Conservation (phyloP, 306 rosid genomes). For the Boehmeria nivea region DNA sequence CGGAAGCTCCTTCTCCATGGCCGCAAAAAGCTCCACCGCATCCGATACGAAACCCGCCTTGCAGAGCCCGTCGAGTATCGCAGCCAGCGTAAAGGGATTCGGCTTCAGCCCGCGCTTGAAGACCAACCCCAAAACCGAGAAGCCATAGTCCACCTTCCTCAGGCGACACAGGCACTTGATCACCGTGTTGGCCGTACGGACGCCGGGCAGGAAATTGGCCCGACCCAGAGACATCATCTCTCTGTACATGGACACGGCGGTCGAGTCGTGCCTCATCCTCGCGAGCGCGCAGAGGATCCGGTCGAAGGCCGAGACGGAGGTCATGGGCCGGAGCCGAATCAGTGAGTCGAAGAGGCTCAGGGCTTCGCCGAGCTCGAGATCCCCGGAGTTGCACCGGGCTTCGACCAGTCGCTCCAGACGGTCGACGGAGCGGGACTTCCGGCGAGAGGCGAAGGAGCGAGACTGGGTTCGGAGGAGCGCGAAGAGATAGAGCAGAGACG, state of each 20-base stretch:
- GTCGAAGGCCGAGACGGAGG: slow-evolving; percentile 3
- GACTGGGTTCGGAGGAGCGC: background rate
- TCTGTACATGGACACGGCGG: slow-evolving; percentile 8
- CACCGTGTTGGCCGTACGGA: background rate
- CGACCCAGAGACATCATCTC: background rate
- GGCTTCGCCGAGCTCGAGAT: background rate
- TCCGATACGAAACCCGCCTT: background rate
- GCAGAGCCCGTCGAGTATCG: slow-evolving; percentile 12
- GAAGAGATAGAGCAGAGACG: background rate
- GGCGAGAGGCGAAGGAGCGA: background rate
- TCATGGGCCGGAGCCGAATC: slow-evolving; percentile 2
- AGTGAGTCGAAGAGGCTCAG: slow-evolving; percentile 5
- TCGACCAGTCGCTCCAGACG: background rate
- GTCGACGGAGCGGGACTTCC: background rate
- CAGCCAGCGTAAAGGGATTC: background rate
- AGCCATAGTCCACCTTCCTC: background rate
- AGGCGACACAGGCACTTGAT: slow-evolving; percentile 6
- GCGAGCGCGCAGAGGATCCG: slow-evolving; percentile 9
- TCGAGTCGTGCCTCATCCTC: slow-evolving; percentile 6
- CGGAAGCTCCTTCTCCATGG: background rate
- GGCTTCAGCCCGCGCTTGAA: slow-evolving; percentile 10
- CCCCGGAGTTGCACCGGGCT: slow-evolving; percentile 2
- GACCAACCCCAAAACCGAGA: background rate
- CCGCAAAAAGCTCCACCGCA: background rate
- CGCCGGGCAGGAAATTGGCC: slow-evolving; percentile 1